phyloP scores from a whole-genome alignment of 345 rosid species.

The Rhodamnia rubescens region DNA sequence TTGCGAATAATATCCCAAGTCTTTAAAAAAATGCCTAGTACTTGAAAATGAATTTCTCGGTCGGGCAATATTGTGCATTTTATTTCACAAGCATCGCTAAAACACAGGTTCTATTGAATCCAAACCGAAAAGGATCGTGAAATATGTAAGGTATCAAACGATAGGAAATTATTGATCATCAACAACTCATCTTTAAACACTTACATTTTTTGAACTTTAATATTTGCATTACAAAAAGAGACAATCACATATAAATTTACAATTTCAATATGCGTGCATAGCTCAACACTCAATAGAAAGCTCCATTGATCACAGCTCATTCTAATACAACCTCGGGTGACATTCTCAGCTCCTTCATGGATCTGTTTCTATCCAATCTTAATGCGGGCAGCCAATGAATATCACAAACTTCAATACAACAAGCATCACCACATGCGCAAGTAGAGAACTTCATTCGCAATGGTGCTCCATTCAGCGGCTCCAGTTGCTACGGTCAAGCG shows the following conservation, averaged over 20 bases:
- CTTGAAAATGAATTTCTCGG: neutral
- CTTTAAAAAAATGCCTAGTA: neutral
- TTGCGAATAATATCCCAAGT: neutral
- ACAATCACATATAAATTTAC: too few species aligned
- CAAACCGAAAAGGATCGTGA: neutral
- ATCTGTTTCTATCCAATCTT: conserved; percentile 46
- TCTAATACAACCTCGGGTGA: conserved; percentile 46
- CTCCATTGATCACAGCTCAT: too few species aligned
- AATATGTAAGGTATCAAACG: neutral
- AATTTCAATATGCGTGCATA: too few species aligned
- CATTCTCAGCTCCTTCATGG: conserved; percentile 50
- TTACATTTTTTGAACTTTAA: too few species aligned
- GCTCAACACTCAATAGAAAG: too few species aligned
- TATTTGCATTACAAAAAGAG: too few species aligned
- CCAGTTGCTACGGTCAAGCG: conserved; percentile 12
- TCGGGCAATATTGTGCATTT: neutral
- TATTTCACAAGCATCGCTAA: neutral
- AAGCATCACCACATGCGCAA: conserved; percentile 62
- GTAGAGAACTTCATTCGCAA: too few species aligned
- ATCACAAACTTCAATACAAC: conserved; percentile 94
- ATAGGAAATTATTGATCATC: neutral
- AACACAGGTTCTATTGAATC: neutral
- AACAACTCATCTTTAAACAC: too few species aligned
- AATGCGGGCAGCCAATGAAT: conserved; percentile 91
- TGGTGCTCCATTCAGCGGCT: neutral